Evolutionary conservation across 192 early-diverging fungal genomes (phyloP), one percentile per base, ranked within the genome.

Genomic region (Mortierella hygrophila): DNA sequence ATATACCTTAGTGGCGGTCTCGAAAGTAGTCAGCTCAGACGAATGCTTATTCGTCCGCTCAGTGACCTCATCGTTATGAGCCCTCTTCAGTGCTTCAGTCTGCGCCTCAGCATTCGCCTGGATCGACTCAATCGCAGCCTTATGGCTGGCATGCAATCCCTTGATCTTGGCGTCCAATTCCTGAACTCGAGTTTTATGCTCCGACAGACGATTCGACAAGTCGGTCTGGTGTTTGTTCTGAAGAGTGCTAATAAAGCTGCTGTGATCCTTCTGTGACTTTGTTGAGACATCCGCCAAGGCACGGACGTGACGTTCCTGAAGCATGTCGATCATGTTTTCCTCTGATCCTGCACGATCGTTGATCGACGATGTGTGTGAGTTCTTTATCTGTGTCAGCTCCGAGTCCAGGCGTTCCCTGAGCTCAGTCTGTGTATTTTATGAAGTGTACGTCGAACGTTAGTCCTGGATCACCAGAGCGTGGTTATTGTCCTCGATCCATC

Each of bases 171-270:
- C 52, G 40, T 76, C 69, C 2, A 85, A 78, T 11, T 52, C 74
- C 23, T 21, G 20, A 9, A 73, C 20, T 41, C 47, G 57, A 4
- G 23, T n/a, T 16, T 32, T 68, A 11, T 85, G 69, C 23, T 75
- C 72, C 32, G 38, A n/a, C 9, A 44, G 26, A 21, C 79, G 54
- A 20, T 29, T 18, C 18, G 70, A 54, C 9, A 88, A 21, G 29
- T 82, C 88, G 6, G 11, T 72, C 68, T 80, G 79, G 29, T 80
- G 80, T 20, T 79, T 85, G 38, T n/a, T 81, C 26, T 74, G 82
- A 52, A 77, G 42, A 7, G 82, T 40, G 6, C 32, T 37, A 29
- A 77, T 21, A 49, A 77, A 75, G 4, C 44, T 32, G 13, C 46
- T 65, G 46, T 86, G 49, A 11, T 82, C 83, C 26, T 52, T 68